These are phyloP conservation scores for Aspergillus luchuensis DNA, from an alignment of 2,329 filamentous ascomycete genomes.

Conservation along the genomic window DNA sequence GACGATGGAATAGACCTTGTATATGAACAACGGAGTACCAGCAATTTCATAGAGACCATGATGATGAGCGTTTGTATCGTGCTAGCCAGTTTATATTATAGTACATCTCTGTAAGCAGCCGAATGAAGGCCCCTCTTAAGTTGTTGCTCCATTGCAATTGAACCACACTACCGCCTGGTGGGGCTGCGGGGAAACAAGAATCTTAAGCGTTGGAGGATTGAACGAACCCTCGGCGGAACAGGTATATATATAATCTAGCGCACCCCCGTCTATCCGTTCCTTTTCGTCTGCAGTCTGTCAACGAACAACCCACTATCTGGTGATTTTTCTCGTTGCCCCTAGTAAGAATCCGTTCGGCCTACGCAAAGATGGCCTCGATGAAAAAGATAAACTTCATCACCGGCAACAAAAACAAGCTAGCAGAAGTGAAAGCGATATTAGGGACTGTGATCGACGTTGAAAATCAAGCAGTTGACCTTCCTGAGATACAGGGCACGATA, in stretches of 20 bases:
- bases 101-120: neutral
- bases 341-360: neutral
- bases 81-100: neutral
- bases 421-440: constrained; percentile 86
- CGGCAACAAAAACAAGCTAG: constrained; percentile 90
- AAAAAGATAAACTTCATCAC: constrained; percentile 86
- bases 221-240: neutral
- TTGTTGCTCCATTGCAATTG: neutral
- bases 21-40: constrained; percentile 32
- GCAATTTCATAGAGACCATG: constrained; percentile 12
- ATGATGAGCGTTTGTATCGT: neutral
- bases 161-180: neutral
- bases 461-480: constrained; percentile 74
- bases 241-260: neutral
- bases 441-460: constrained; percentile 70
- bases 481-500: constrained; percentile 88
- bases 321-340: neutral
- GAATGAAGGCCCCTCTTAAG: neutral
- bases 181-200: constrained; percentile 5
- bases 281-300: neutral
- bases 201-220: neutral
- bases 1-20: constrained; percentile 29
- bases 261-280: neutral
- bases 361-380: constrained; percentile 48
- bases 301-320: too few species aligned